Evolutionary conservation across 2,329 filamentous ascomycete genomes (phyloP).

Genomic region (Nannizzia gypsea): DNA sequence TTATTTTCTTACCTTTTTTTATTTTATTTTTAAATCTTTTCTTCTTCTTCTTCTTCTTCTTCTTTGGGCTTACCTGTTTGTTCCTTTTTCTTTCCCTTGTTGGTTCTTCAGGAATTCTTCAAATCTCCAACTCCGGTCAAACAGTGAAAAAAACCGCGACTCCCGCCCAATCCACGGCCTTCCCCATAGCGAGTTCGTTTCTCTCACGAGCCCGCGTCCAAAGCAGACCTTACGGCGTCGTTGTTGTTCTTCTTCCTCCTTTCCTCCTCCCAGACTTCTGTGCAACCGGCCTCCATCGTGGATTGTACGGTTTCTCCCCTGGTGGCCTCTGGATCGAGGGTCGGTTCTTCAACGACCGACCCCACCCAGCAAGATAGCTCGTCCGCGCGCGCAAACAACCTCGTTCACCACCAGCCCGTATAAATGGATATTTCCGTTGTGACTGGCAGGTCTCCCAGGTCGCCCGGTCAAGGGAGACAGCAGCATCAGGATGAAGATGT

Average conservation of each 20-base stretch:
- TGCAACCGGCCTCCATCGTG: conserved; percentile 1
- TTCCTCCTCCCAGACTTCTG: neutral
- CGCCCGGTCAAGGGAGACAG: conserved; percentile 8
- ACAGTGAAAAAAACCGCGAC: neutral
- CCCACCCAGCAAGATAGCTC: conserved; percentile 9
- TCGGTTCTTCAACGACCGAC: conserved; percentile 6
- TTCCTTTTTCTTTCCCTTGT: neutral
- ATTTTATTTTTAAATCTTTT: neutral
- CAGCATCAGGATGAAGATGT: conserved; percentile 6
- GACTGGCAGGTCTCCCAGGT: conserved; percentile 12
- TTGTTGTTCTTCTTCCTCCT: neutral
- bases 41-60: neutral
- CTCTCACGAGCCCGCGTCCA: neutral
- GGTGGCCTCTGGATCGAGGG: conserved; percentile 9
- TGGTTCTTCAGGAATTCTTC: conserved; percentile 3
- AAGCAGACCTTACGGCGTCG: neutral
- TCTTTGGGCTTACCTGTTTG: conserved; percentile 1
- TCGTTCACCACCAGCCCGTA: conserved; percentile 5
- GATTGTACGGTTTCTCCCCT: conserved; percentile 3
- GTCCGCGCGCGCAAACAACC: conserved; percentile 2
- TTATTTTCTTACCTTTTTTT: neutral
- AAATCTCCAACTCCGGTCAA: neutral
- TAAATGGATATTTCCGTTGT: conserved; percentile 16
- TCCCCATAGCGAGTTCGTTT: too few relatives aligned
- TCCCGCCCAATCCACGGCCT: neutral